Evolutionary conservation across 1,284 basidiomycete genomes (phyloP), one percentile per base, ranked within the genome.

Genomic region (Moniliophthora roreri): DNA sequence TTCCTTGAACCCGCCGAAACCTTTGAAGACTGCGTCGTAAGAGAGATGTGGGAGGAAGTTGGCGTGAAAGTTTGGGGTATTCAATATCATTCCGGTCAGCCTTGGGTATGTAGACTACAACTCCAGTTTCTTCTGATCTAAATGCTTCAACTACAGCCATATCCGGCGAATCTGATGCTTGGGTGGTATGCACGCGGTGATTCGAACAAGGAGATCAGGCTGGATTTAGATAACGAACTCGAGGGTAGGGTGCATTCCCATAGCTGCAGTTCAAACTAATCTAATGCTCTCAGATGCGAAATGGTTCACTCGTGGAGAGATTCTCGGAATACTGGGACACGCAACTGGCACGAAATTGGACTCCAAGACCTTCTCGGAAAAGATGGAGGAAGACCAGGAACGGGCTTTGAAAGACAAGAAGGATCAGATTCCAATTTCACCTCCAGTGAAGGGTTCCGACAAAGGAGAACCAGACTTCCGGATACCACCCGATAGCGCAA

Each of bases 211-310:
- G 80, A 81, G 2, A 88, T 98, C 60, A 82, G 93, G 11, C 76
- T 82, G 10, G 95, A 98, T 69, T 80, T 99, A 13, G 96, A 98
- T 66, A 96, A 97, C 63, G 96, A 99, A 74, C 82, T 99, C n/a
- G 88, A 91, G 66, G 91, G 92, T 89, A 60, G 49, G 81, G 69
- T 18, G 20, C 54, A 20, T 52, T 23, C 39, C 13, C n/a, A 23
- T 1, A 26, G 24, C 26, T 23, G n/a, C 53, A 37, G 26, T 42
- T 8, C 9, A 38, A n/a, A 16, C 41, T 26, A 26, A 18, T 36
- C 10, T n/a, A 21, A 16, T 50, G 28, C 52, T 20, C n/a, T 44
- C 41, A 93, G 94, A 98, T 64, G 95, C 93, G 0, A 81, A 82
- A 51, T 99, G 91, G 87, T 98, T 87, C 70, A 87, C 88, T 7